phyloP scores from a whole-genome alignment of 441 rosid species.

The Cnidoscolus chayamansa region DNA sequence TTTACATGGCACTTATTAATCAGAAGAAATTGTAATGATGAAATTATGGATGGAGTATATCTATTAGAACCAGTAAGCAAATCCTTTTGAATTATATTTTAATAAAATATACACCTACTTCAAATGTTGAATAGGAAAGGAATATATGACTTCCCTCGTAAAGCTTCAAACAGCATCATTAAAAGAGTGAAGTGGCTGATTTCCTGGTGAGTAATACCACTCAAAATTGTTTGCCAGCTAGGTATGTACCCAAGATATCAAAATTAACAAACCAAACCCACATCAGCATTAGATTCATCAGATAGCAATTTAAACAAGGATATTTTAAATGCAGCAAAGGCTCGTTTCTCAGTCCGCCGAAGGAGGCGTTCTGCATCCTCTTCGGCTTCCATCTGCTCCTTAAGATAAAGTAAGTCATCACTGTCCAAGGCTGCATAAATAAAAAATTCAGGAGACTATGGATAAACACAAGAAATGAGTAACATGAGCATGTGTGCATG shows the following conservation, averaged over 20 bases:
- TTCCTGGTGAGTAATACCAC: neutral
- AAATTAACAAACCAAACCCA: neutral
- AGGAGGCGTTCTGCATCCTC: slow-evolving; percentile 96
- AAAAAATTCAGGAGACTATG: slow-evolving; percentile 34
- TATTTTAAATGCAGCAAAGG: slow-evolving; percentile 96
- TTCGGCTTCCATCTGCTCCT: slow-evolving; percentile 99
- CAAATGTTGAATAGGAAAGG: neutral
- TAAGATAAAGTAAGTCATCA: slow-evolving; percentile 91
- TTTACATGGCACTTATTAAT: neutral
- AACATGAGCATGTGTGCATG: neutral
- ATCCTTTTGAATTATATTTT: neutral
- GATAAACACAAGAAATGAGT: slow-evolving; percentile 5
- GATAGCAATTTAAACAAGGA: slow-evolving; percentile 41
- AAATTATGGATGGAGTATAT: too few relatives aligned
- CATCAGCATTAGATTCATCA: neutral
- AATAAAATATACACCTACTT: neutral
- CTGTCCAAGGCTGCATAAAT: slow-evolving; percentile 88
- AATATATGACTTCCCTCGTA: neutral
- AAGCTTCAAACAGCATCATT: neutral
- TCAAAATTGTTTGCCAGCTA: too few relatives aligned
- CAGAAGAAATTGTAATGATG: too few relatives aligned
- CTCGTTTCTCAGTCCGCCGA: slow-evolving; percentile 93
- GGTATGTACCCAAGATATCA: neutral
- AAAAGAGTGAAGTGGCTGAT: neutral
- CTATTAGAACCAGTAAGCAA: neutral